Conservation (phyloP, 202 grass and related monocot species). For the Setaria italica region DNA sequence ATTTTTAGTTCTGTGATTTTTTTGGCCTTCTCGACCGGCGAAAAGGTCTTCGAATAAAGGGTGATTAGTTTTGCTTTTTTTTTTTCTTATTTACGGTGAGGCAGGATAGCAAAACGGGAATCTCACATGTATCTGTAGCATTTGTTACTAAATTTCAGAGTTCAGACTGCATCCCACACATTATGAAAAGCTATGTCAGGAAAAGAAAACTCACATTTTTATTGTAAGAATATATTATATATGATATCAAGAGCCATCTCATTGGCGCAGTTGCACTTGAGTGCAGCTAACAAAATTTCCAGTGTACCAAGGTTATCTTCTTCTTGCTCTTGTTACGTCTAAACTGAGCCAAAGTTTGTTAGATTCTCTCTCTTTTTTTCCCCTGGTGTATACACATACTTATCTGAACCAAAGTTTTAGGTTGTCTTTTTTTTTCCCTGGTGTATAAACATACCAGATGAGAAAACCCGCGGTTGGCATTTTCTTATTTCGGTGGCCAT, state of each 20-base stretch:
- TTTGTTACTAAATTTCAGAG: conserved; percentile 31
- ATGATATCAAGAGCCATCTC: background rate
- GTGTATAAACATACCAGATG: background rate
- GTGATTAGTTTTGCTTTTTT: conserved; percentile 22
- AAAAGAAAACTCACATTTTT: background rate
- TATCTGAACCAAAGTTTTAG: background rate
- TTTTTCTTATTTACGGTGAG: conserved; percentile 34
- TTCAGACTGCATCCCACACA: conserved; percentile 36
- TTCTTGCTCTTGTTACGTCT: background rate
- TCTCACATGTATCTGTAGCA: conserved; percentile 37
- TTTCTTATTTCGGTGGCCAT: background rate
- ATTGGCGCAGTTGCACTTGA: background rate
- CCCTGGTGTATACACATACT: background rate
- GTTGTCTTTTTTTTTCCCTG: background rate
- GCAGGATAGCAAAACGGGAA: conserved; percentile 41
- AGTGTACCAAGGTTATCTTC: background rate
- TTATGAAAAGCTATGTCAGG: conserved; percentile 25
- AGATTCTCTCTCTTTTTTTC: background rate
- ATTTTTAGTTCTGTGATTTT: conserved; percentile 93
- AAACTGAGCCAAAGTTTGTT: background rate
- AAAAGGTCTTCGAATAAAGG: conserved; percentile 86
- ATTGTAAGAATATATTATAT: conserved; percentile 10
- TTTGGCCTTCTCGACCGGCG: conserved; percentile 83
- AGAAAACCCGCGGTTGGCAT: background rate
- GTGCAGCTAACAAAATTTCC: background rate